Base-by-base conservation (phyloP, 306 rosid genomes). In the Arachis stenosperma region DNA sequence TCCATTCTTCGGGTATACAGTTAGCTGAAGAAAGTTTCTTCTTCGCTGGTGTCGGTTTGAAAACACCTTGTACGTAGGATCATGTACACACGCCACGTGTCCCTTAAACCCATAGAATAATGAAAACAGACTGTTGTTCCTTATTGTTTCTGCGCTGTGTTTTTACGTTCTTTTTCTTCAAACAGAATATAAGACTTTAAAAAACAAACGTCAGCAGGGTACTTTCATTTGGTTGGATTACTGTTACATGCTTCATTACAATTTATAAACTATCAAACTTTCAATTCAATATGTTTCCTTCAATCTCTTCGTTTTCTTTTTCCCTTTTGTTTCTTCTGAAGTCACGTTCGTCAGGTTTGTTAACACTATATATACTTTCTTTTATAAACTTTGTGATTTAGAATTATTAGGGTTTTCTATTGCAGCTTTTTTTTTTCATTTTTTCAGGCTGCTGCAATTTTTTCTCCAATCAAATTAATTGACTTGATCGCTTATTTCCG, bases 331-430 rank as follows among this genome's bases (percentile, higher is more conserved):
- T 73, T 62, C 42, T 44, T 66, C 61, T 43, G 73, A 76, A 72
- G 39, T 86, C 75, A 78, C 70, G 67, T 53, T 56, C 51, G 71
- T 74, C 80, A 79, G 89, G 81, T 84, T 70, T 17, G 61, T 59
- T 37, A 6, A 50, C 11, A 4, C 7, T 50, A 11, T n/a, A 11
- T n/a, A 11, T 11, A 60, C 2, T 69, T 48, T 15, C 11, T 55
- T 52, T 12, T 7, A 10, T 40, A 10, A 8, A 46, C 15, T 6
- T 14, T 51, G 13, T 2, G 41, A 71, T 54, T 76, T 78, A 0
- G 11, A 50, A 80, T 14, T 67, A 81, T 73, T 84, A 80, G 89
- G 90, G 88, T 77, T 84, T 78, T 74, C 51, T 73, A 72, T 67
- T 79, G 78, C 68, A 30, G 55, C 41, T n/a, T 69, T 54, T 64